Conservation (phyloP, 225 moss, liverwort and hornwort genomes). For the Physcomitrellopsis africana region DNA sequence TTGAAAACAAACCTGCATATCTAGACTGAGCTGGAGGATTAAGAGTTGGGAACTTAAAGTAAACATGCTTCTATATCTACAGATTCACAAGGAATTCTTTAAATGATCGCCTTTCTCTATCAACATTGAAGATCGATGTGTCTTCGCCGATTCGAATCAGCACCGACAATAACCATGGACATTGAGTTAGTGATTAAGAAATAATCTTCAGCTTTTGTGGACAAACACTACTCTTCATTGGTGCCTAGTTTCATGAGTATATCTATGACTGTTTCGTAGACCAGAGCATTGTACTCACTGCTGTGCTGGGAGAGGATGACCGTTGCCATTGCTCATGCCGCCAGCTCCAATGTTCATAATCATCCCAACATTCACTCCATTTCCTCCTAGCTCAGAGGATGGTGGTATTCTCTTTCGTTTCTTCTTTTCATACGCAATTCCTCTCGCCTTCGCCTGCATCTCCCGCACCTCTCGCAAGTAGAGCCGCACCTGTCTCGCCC, state of each 20-base stretch:
- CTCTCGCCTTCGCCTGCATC: too few species aligned
- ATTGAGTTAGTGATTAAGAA: neutral
- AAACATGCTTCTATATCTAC: neutral
- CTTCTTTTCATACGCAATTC: too few species aligned
- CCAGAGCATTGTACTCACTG: neutral
- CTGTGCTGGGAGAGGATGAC: neutral
- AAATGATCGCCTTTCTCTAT: neutral
- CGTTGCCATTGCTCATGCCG: slow-evolving; percentile 12
- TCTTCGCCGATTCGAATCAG: neutral
- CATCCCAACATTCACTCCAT: slow-evolving; percentile 19
- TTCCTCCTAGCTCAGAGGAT: too few species aligned
- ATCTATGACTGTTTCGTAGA: neutral
- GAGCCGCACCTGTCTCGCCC: too few species aligned
- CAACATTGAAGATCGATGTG: neutral
- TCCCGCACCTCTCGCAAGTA: too few species aligned
- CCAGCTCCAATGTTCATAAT: slow-evolving; percentile 18
- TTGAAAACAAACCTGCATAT: neutral
- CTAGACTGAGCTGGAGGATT: neutral
- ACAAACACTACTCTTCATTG: neutral
- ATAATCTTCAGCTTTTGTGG: neutral
- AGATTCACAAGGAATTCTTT: neutral
- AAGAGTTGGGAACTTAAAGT: neutral
- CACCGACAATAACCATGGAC: neutral
- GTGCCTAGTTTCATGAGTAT: neutral
- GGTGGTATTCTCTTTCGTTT: too few species aligned